Evolutionary conservation across 2,329 filamentous ascomycete species (phyloP).

Genomic region (Colletotrichum sp.): DNA sequence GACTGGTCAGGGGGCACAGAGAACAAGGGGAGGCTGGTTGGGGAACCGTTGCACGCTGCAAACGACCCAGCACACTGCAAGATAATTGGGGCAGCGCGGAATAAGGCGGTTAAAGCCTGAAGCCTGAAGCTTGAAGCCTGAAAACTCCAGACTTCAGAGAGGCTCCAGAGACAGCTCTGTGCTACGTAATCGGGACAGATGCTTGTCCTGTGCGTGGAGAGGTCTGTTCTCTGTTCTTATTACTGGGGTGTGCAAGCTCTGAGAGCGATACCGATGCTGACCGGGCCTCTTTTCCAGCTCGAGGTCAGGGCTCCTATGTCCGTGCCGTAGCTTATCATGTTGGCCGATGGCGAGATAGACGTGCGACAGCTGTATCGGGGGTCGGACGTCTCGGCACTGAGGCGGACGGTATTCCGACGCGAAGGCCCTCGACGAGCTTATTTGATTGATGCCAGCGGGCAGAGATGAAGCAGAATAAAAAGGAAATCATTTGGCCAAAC

Average conservation of each 20-base stretch:
- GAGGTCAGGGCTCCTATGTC: neutral
- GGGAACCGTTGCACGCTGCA: constrained; percentile 14
- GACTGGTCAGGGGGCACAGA: constrained; percentile 10
- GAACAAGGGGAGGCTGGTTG: constrained; percentile 15
- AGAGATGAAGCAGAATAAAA: neutral
- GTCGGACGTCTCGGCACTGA: constrained; percentile 15
- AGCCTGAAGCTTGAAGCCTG: neutral
- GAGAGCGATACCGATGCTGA: neutral
- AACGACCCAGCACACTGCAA: neutral
- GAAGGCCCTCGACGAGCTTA: constrained; percentile 13
- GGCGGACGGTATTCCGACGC: constrained; percentile 1
- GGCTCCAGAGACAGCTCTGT: neutral
- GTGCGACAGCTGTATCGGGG: constrained; percentile 18
- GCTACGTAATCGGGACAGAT: neutral
- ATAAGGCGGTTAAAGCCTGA: constrained; percentile 6
- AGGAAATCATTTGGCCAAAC: constrained; percentile 6
- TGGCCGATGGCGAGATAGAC: constrained; percentile 14
- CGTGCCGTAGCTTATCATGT: constrained; percentile 9
- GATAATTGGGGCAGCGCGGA: neutral
- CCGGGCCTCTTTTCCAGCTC: neutral
- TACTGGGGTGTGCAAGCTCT: neutral
- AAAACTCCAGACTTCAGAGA: neutral
- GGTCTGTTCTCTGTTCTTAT: neutral
- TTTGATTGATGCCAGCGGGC: neutral
- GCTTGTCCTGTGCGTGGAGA: constrained; percentile 1